These are phyloP conservation scores for Cercophora newfieldiana DNA, from an alignment of 495 filamentous ascomycete genomes.

Conservation along the genomic window DNA sequence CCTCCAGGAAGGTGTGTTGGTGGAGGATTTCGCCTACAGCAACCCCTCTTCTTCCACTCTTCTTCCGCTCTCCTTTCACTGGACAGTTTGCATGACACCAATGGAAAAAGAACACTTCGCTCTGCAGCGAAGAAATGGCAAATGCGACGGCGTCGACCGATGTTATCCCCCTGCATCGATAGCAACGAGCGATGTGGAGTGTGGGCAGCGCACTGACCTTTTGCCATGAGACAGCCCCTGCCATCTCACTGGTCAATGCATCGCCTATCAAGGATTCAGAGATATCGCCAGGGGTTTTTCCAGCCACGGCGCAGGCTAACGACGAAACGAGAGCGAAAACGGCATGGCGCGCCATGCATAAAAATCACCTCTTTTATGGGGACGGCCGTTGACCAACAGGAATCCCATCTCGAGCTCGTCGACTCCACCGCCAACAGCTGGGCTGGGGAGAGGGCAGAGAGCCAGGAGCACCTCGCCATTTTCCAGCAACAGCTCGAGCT, in stretches of 20 bases:
- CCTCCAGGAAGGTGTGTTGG: background rate
- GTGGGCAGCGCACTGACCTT: background rate
- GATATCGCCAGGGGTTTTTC: background rate
- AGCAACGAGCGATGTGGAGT: background rate
- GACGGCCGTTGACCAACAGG: background rate
- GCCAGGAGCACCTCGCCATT: background rate
- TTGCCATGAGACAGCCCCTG: background rate
- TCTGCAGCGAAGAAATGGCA: background rate
- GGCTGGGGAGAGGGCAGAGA: background rate
- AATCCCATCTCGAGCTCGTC: background rate
- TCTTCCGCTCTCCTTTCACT: too few relatives aligned
- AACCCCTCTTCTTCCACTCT: background rate
- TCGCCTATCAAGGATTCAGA: too few relatives aligned
- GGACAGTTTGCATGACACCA: too few relatives aligned
- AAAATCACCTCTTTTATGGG: background rate
- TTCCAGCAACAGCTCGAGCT: background rate
- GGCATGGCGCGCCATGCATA: background rate
- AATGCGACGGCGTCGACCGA: background rate
- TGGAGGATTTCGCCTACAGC: background rate
- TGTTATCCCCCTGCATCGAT: background rate
- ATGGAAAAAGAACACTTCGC: background rate
- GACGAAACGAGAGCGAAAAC: background rate
- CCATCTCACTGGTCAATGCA: background rate
- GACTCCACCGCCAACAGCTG: background rate
- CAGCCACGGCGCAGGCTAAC: background rate